phyloP scores from a whole-genome alignment of 176 grass and related monocot genomes.

The Poa pratensis region DNA sequence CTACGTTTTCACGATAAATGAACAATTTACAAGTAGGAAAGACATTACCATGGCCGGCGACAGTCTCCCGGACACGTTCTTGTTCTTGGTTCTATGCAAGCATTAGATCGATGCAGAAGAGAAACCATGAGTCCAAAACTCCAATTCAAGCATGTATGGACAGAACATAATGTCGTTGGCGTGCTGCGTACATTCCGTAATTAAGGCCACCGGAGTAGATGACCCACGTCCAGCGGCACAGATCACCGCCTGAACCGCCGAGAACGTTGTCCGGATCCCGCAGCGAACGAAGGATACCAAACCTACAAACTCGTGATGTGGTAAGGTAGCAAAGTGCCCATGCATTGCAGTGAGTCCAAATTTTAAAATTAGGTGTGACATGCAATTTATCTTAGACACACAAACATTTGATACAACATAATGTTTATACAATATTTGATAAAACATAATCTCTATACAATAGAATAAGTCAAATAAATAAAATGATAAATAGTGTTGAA shows the following conservation, averaged over 20 bases:
- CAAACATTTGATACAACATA: too few relatives aligned
- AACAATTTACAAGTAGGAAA: too few relatives aligned
- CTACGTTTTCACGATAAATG: too few relatives aligned
- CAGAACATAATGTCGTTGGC: background rate
- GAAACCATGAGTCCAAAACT: background rate
- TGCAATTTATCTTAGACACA: too few relatives aligned
- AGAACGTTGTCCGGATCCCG: constrained; percentile 57
- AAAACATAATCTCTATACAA: too few relatives aligned
- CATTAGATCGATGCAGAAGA: constrained; percentile 12
- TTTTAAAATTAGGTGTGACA: too few relatives aligned
- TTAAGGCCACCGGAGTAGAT: constrained; percentile 59
- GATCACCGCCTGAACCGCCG: constrained; percentile 51
- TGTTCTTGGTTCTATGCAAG: constrained; percentile 49
- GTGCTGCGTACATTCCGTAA: constrained; percentile 42
- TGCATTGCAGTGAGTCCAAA: too few relatives aligned
- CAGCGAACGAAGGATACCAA: constrained; percentile 22
- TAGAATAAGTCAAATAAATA: too few relatives aligned
- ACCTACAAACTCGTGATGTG: too few relatives aligned
- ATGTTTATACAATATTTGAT: too few relatives aligned
- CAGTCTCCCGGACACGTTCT: constrained; percentile 65
- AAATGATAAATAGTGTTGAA: too few relatives aligned
- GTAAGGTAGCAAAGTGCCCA: too few relatives aligned
- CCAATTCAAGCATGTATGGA: background rate
- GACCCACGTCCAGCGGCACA: constrained; percentile 75
- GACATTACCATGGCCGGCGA: constrained; percentile 30